Evolutionary conservation across 139 green algal genomes (phyloP).

Genomic region (Chlorella sp.): DNA sequence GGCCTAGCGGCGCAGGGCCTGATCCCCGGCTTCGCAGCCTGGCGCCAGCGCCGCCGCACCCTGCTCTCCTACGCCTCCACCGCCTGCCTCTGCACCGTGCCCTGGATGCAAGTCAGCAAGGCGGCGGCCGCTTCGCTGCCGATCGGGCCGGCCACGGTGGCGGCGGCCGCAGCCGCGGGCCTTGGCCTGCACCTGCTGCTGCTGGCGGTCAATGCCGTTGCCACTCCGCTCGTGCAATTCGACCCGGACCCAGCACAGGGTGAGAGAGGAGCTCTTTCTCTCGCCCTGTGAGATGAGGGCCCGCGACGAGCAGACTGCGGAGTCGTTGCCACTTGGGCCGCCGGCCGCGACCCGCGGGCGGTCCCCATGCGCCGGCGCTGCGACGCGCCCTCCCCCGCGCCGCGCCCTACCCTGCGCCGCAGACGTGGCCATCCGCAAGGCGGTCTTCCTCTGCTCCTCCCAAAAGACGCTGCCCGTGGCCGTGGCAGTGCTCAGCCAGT

Average conservation of each 20-base stretch:
- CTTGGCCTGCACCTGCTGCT: conserved; percentile 49
- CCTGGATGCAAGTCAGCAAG: conserved; percentile 78
- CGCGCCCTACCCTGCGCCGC: neutral
- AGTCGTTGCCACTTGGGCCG: no score
- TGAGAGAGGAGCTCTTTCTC: no score
- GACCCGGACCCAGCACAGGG: conserved; percentile 2
- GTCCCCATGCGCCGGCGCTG: neutral
- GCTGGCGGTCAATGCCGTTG: conserved; percentile 48
- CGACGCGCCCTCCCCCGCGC: neutral
- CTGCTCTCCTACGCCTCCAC: conserved; percentile 46
- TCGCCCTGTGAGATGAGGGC: no score
- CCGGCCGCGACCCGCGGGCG: neutral
- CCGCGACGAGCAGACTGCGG: no score
- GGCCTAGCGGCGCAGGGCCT: conserved; percentile 49
- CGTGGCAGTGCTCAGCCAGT: conserved; percentile 57
- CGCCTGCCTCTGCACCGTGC: conserved; percentile 65
- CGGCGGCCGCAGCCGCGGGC: conserved; percentile 32
- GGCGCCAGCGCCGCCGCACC: conserved; percentile 46
- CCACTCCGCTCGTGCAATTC: conserved; percentile 8
- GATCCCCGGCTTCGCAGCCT: conserved; percentile 37
- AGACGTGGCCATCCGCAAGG: conserved; percentile 37
- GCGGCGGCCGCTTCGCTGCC: conserved; percentile 27
- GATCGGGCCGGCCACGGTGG: conserved; percentile 25
- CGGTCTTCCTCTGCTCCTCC: conserved; percentile 50
- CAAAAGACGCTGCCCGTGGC: conserved; percentile 71